phyloP scores from a whole-genome alignment of 306 rosid genomes.

The Acmispon strigosus region DNA sequence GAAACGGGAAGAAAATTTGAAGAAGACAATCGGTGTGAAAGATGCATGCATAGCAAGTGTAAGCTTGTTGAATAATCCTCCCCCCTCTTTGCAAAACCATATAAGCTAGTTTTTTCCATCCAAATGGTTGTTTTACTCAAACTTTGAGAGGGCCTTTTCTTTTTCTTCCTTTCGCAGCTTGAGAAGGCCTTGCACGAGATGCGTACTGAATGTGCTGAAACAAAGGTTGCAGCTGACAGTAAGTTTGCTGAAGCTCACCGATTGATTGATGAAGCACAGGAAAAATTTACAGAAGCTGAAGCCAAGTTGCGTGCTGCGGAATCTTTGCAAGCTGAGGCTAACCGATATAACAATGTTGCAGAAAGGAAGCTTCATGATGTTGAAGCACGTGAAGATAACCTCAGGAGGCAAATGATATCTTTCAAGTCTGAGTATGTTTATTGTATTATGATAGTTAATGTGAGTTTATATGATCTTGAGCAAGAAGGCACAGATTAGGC shows the following conservation, averaged over 20 bases:
- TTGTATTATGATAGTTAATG: neutral
- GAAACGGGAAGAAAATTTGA: slow-evolving; percentile 74
- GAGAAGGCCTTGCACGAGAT: slow-evolving; percentile 90
- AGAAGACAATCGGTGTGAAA: slow-evolving; percentile 70
- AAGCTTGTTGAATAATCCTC: slow-evolving; percentile 30
- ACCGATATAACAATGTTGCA: slow-evolving; percentile 51
- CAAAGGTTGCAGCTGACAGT: slow-evolving; percentile 82
- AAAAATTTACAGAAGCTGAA: slow-evolving; percentile 61
- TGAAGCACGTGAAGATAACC: slow-evolving; percentile 93
- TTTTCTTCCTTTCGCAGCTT: slow-evolving; percentile 45
- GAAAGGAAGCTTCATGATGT: slow-evolving; percentile 88
- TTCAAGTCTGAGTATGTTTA: slow-evolving; percentile 77
- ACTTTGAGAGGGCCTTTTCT: neutral
- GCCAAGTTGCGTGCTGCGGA: slow-evolving; percentile 63
- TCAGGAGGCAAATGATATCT: slow-evolving; percentile 55
- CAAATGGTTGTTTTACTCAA: neutral
- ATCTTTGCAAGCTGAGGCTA: slow-evolving; percentile 71
- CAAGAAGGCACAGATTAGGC: neutral
- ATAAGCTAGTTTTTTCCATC: neutral
- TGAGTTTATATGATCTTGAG: neutral
- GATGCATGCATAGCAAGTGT: slow-evolving; percentile 94
- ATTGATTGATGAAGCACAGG: slow-evolving; percentile 65
- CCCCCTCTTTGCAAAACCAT: neutral
- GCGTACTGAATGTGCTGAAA: slow-evolving; percentile 92
- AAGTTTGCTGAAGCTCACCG: slow-evolving; percentile 60